Evolutionary conservation across 805 yeast species (phyloP), one percentile per base, ranked within the genome.

Genomic region (Starmerella bombicola): DNA sequence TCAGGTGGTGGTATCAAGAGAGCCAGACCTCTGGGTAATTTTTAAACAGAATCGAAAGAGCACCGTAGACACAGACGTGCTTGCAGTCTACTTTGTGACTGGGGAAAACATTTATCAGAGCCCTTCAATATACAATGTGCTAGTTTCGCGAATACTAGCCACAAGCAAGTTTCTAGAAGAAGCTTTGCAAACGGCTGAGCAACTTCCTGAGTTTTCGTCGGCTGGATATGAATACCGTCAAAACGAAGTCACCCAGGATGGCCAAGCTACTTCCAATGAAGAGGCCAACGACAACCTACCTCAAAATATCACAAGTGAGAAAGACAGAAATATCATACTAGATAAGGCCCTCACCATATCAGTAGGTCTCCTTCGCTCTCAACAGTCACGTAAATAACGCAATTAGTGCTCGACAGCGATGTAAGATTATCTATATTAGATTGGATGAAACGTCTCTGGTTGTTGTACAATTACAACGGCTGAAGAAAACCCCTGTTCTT

Each of bases 101-200:
- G 95, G 95, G 3, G 93, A 94, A 16, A 85, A 83, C 55, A 79
- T 91, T 2, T 91, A 85, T 61, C 88, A 82, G 74, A 79, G 95
- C 0, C 96, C 96, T 0, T 64, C 74, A 15, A 68, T 82, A 1
- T 75, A 76, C 54, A 76, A 80, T 29, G 70, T 86, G 2, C 65
- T 88, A 5, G 72, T 81, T 16, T 76, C 86, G 26, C 64, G 96
- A 45, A 59, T 84, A 25, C 61, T 77, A 48, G 68, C 78, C 31
- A 65, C 76, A 2, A 61, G 63, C 6, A 54, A 57, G 36, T 56
- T 61, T 42, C 53, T 78, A 31, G 61, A 67, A 19, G 64, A 69
- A 24, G 72, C 79, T 0, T 53, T 77, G 32, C 57, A 62, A 13
- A 58, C 58, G 20, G 60, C 78, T 4, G 69, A 68, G 30, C 56